Conservation (phyloP, 306 rosid genomes). For the Nissolia schottii region DNA sequence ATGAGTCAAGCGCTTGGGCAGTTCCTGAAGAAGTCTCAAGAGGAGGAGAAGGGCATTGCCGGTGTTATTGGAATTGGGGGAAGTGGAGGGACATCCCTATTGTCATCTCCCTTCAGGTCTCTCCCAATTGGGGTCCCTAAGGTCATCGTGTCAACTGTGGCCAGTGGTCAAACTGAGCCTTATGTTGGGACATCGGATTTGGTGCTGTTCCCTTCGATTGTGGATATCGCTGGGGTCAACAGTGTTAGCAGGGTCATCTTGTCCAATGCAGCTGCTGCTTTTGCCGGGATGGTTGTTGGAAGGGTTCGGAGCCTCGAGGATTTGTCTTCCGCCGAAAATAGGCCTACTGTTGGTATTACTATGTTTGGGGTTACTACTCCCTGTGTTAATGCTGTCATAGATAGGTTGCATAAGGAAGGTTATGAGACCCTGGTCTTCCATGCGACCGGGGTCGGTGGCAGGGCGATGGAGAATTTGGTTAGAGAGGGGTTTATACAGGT, state of each 20-base stretch:
- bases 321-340: conserved; percentile 32
- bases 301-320: conserved; percentile 41
- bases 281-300: conserved; percentile 86
- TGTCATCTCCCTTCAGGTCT: conserved; percentile 57
- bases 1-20: conserved; percentile 64
- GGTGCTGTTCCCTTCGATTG: conserved; percentile 70
- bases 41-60: conserved; percentile 30
- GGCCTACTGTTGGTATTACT: conserved; percentile 69
- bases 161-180: conserved; percentile 85
- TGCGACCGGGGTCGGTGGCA: conserved; percentile 95
- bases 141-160: conserved; percentile 79
- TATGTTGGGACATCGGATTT: conserved; percentile 76
- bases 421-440: conserved; percentile 83
- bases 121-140: conserved; percentile 83
- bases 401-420: conserved; percentile 68
- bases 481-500: conserved; percentile 88
- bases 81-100: conserved; percentile 80
- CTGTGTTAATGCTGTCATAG: conserved; percentile 66
- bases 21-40: conserved; percentile 46
- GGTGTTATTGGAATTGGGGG: conserved; percentile 85
- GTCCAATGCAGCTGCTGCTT: conserved; percentile 79
- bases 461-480: conserved; percentile 91
- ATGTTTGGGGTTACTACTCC: conserved; percentile 94
- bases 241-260: conserved; percentile 68
- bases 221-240: conserved; percentile 76